Conservation (phyloP, 495 filamentous ascomycete species). For the Aspergillus steynii region DNA sequence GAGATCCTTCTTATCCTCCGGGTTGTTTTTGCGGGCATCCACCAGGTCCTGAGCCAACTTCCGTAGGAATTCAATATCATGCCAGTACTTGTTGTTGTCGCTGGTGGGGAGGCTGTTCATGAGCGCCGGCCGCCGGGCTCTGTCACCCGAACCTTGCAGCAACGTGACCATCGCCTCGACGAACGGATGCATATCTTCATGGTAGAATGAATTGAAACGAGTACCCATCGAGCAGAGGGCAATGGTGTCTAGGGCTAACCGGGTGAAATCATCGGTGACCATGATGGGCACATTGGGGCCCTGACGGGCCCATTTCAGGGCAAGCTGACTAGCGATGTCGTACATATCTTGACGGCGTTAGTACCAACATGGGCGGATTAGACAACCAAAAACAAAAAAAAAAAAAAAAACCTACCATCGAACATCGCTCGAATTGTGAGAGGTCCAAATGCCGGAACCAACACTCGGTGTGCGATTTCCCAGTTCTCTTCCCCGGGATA, state of each 20-base stretch:
- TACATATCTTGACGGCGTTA: conserved; percentile 58
- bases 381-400: neutral
- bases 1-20: conserved; percentile 64
- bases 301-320: conserved; percentile 72
- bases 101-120: conserved; percentile 49
- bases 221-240: conserved; percentile 72
- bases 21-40: conserved; percentile 55
- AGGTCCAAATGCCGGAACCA: conserved; percentile 69
- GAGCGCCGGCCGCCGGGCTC: conserved; percentile 53
- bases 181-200: conserved; percentile 66
- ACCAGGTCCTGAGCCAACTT: conserved; percentile 60
- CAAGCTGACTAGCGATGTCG: conserved; percentile 69
- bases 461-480: conserved; percentile 70
- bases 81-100: conserved; percentile 56
- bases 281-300: conserved; percentile 57
- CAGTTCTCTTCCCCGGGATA: conserved; percentile 62
- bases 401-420: conserved; percentile 31
- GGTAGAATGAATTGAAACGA: conserved; percentile 76
- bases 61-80: conserved; percentile 57
- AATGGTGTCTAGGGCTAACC: conserved; percentile 71
- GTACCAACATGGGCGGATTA: neutral
- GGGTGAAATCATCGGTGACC: conserved; percentile 72
- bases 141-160: conserved; percentile 54
- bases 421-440: conserved; percentile 69
- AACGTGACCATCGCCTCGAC: conserved; percentile 63